Base-by-base conservation (phyloP, 2,329 filamentous ascomycete species). In the Fusarium sp. region DNA sequence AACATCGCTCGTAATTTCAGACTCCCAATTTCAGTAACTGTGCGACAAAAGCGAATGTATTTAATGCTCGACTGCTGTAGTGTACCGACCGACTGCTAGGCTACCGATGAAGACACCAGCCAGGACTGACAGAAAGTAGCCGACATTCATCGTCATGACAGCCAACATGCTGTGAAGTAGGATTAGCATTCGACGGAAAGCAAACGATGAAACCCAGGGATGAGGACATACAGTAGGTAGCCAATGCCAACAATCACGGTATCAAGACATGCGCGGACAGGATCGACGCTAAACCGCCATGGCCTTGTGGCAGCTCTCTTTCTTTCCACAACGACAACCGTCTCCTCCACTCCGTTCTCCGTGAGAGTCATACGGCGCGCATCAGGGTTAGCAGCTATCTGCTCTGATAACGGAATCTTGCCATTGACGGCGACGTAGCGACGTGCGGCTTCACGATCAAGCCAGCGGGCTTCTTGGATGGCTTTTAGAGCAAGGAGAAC, bases 71-170 rank as follows among this genome's bases (percentile, higher is more conserved):
- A 81, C 79, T 24, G 81, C 72, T 46, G 83, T 77, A 29, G 83
- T 83, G 74, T 90, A 96, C 70, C 94, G 88, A 30, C 94, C 94
- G 66, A 96, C 87, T 1, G 89, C 87, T 45, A 98, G 81, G 78
- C 96, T 96, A 25, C 95, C 95, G n/a, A 97, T 77, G 77, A 98
- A 98, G 3, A 92, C 88, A 38, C 93, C 93, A 2, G 85, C 90
- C 9, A 96, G 85, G n/a, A 95, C 87, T 0, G 92, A 94, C 58
- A 94, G 81, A 79, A 95, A 95, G 78, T 96, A 96, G 15, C 93
- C 93, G 18, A 95, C 87, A 74, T 96, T 96, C 83, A 93, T 89
- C 2, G 92, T 95, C 93, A 96, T 97, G 77, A 97, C 92, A 16
- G 92, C 93, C 82, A 97, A 83, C 94, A 97, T 97, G 64, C 94